Conservation (phyloP, 2,329 filamentous ascomycete genomes). For the Lachnellula subtilissima region DNA sequence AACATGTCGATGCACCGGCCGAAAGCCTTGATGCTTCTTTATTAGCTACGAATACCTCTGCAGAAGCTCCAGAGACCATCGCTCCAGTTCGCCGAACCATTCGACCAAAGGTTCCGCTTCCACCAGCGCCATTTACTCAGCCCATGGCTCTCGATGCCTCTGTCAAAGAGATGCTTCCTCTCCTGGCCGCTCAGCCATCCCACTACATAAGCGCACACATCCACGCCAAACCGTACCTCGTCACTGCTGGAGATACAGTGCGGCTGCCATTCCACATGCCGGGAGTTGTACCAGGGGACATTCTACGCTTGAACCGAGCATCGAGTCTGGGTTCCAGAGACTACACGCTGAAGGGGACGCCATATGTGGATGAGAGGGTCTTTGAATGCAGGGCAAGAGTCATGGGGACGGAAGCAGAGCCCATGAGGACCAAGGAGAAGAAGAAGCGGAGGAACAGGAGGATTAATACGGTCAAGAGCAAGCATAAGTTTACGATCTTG, state of each 20-base stretch:
- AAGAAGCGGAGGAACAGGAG: slow-evolving; percentile 73
- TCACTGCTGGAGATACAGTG: slow-evolving; percentile 69
- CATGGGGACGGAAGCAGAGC: slow-evolving; percentile 77
- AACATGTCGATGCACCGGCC: slow-evolving; percentile 40
- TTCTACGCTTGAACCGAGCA: slow-evolving; percentile 83
- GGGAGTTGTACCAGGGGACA: slow-evolving; percentile 71
- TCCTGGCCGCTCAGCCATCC: slow-evolving; percentile 65
- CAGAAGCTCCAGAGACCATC: slow-evolving; percentile 2
- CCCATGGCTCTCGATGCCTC: slow-evolving; percentile 44
- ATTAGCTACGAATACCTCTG: slow-evolving; percentile 8
- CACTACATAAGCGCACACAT: slow-evolving; percentile 80
- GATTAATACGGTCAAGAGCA: slow-evolving; percentile 74
- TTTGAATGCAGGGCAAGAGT: slow-evolving; percentile 85
- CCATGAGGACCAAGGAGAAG: slow-evolving; percentile 72
- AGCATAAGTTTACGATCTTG: slow-evolving; percentile 84
- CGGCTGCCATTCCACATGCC: slow-evolving; percentile 78
- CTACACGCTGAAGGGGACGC: slow-evolving; percentile 77
- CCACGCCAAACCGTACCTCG: slow-evolving; percentile 73
- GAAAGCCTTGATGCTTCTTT: slow-evolving; percentile 17
- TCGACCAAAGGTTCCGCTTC: slow-evolving; percentile 21
- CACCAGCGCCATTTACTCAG: slow-evolving; percentile 20
- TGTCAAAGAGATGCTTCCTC: slow-evolving; percentile 59
- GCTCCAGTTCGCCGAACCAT: background rate
- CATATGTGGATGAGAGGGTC: slow-evolving; percentile 77
- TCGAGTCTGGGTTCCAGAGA: slow-evolving; percentile 79